Conservation (phyloP, 176 grass and related monocot genomes). For the Rhynchospora tenuis region DNA sequence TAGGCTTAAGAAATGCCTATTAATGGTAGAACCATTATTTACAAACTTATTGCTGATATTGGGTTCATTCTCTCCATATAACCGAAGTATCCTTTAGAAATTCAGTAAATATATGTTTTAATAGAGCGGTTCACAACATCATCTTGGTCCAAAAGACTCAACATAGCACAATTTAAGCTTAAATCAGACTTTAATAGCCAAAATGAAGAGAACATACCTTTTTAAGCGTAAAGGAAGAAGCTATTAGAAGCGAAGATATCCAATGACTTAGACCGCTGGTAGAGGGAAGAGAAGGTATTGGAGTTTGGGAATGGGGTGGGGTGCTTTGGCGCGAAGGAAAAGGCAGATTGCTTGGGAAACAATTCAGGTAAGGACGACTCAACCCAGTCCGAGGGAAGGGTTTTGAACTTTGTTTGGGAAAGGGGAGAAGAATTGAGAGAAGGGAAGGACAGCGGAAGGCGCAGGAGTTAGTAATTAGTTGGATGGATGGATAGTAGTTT, state of each 20-base stretch:
- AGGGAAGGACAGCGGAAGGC: background rate
- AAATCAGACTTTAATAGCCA: background rate
- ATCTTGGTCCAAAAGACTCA: background rate
- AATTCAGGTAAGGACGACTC: background rate
- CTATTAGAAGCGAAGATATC: background rate
- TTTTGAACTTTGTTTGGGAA: background rate
- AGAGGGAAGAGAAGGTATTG: background rate
- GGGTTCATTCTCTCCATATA: background rate
- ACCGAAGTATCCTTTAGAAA: background rate
- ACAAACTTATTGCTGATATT: background rate
- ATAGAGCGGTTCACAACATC: background rate
- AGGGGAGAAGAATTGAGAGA: background rate
- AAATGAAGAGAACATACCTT: constrained; percentile 5
- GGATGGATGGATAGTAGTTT: background rate
- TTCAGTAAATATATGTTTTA: background rate
- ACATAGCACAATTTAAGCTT: background rate
- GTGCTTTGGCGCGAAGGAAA: background rate
- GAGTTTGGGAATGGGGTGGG: background rate
- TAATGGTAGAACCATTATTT: background rate
- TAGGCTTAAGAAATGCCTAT: background rate
- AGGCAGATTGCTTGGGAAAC: constrained; percentile 2
- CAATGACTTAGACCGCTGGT: background rate
- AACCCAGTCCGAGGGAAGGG: background rate
- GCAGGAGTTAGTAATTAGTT: background rate
- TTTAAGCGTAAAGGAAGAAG: background rate